Percentiles rank a stretch among this genome's conserved stretches.
Evolutionary conservation across 1,139 yeast genomes (phyloP).

Genomic region (Casaregolazyma lundiana): DNA sequence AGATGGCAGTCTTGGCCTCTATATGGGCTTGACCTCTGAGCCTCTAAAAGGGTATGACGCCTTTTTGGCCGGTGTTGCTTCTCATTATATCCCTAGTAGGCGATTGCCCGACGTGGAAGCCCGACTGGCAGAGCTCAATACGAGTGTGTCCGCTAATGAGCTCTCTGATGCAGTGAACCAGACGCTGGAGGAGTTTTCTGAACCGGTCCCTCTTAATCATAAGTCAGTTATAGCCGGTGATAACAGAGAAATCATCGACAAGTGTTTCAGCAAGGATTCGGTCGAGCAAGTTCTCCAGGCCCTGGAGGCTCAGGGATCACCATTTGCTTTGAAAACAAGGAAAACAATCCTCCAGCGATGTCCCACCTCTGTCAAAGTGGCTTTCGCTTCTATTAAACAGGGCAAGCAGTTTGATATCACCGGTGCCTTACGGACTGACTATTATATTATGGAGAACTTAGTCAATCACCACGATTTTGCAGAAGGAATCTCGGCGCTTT

Average conservation of each 20-base stretch:
- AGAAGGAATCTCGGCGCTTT: conserved; percentile 71
- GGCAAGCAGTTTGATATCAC: conserved; percentile 58
- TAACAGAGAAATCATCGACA: conserved; percentile 60
- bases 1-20: conserved; percentile 79
- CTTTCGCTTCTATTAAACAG: conserved; percentile 62
- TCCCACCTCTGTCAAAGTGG: conserved; percentile 72
- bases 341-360: conserved; percentile 58
- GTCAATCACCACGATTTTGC: conserved; percentile 62
- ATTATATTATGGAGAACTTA: conserved; percentile 72
- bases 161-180: conserved; percentile 74
- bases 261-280: conserved; percentile 55
- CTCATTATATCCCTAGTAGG: conserved; percentile 76
- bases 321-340: conserved; percentile 61
- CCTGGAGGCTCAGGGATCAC: conserved; percentile 52
- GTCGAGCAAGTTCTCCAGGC: conserved; percentile 60
- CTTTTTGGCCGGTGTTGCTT: conserved; percentile 78
- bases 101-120: conserved; percentile 57
- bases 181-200: conserved; percentile 57
- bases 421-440: conserved; percentile 67
- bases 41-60: conserved; percentile 73
- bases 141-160: conserved; percentile 45
- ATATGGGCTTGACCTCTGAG: conserved; percentile 82
- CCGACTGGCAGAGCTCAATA: conserved; percentile 51
- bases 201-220: conserved; percentile 7
- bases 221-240: conserved; percentile 51